phyloP scores from a whole-genome alignment of 2,329 filamentous ascomycete genomes.

The Aspergillus sergii region DNA sequence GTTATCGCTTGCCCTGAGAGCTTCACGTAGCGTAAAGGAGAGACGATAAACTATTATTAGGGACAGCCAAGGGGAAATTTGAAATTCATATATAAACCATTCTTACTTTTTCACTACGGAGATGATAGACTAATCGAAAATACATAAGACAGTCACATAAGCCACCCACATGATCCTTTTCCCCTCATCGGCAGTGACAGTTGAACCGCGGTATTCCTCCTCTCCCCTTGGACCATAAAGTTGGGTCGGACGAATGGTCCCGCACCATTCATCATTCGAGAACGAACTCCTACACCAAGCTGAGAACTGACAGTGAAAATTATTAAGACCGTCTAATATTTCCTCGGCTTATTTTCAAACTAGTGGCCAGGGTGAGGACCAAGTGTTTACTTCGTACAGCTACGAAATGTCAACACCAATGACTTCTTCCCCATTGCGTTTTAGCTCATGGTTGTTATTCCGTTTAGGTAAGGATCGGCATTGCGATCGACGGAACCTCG shows the following conservation, averaged over 20 bases:
- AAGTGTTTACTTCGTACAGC: not conserved
- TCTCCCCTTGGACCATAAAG: not conserved
- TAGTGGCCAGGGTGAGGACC: not conserved
- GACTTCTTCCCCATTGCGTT: not conserved
- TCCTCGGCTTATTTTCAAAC: not conserved
- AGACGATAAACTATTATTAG: not conserved
- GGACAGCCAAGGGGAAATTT: not conserved
- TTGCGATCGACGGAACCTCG: conserved; percentile 4
- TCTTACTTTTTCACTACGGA: not conserved
- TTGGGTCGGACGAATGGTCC: not conserved
- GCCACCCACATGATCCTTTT: not conserved
- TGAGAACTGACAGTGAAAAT: not conserved
- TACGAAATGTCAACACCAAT: not conserved
- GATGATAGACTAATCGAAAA: not conserved
- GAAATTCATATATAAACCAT: not conserved
- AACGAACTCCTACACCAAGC: not conserved
- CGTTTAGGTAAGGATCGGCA: not conserved
- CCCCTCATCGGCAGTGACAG: not conserved
- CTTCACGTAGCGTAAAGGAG: not conserved
- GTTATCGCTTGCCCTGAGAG: not conserved
- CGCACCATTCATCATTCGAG: not conserved
- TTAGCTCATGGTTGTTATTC: not conserved
- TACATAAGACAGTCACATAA: not conserved
- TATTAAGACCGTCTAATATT: not conserved
- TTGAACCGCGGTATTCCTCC: conserved; percentile 1